Conservation (phyloP, 352 stramenopile genomes). For the Globisporangium iwayamae region DNA sequence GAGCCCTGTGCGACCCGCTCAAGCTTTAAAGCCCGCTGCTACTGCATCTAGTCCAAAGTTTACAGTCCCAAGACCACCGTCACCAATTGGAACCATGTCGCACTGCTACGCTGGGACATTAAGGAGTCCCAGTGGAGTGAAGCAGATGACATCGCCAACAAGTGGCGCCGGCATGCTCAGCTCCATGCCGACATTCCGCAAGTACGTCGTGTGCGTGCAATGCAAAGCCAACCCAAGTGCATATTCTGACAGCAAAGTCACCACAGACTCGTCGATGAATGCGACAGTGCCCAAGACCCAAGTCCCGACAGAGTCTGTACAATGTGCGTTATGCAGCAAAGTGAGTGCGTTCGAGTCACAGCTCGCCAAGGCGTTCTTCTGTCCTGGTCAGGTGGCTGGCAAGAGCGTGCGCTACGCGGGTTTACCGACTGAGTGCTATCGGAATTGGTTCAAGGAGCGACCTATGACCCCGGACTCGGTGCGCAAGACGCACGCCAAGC, state of each 20-base stretch:
- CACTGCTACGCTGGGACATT: slow-evolving; percentile 10
- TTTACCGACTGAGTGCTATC: slow-evolving; percentile 18
- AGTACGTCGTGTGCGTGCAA: slow-evolving; percentile 7
- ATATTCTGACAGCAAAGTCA: not conserved
- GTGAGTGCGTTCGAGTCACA: slow-evolving; percentile 16
- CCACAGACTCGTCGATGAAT: not conserved
- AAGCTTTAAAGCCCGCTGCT: not conserved
- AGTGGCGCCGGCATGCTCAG: not conserved
- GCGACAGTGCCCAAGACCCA: not conserved
- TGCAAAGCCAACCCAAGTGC: slow-evolving; percentile 2
- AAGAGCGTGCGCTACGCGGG: slow-evolving; percentile 22
- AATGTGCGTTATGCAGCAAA: slow-evolving; percentile 22
- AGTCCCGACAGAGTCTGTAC: not conserved
- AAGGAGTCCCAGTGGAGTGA: not conserved
- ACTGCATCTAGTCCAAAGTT: not conserved
- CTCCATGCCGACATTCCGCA: slow-evolving; percentile 7
- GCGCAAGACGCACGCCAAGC: slow-evolving; percentile 15
- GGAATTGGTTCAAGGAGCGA: slow-evolving; percentile 21
- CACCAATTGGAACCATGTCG: not conserved
- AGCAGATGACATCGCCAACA: slow-evolving; percentile 2
- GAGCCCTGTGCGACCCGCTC: not conserved
- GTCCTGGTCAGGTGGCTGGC: slow-evolving; percentile 8
- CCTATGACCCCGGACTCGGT: slow-evolving; percentile 1
- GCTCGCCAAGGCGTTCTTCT: slow-evolving; percentile 22
- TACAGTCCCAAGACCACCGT: not conserved